Conservation (phyloP, 2,329 filamentous ascomycete species). For the Aspergillus eucalypticola region DNA sequence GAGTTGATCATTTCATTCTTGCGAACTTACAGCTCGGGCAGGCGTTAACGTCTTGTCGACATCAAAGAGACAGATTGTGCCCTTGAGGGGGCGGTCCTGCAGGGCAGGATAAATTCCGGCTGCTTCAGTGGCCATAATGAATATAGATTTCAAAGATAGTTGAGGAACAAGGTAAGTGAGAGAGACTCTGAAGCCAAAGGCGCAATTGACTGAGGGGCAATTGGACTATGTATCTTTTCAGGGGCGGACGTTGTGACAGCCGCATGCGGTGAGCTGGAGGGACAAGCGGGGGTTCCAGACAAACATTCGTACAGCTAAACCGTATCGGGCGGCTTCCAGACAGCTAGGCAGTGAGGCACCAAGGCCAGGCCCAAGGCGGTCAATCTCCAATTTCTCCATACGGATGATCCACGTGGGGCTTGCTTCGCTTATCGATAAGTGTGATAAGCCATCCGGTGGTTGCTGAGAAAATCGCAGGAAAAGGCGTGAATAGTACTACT, state of each 20-base stretch:
- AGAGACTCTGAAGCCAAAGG: constrained; percentile 1
- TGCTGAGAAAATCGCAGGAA: background rate
- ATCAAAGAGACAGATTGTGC: constrained; percentile 94
- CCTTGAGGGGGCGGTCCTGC: constrained; percentile 79
- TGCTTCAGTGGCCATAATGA: constrained; percentile 33
- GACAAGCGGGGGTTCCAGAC: constrained; percentile 7
- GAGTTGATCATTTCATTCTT: no score
- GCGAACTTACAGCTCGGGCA: constrained; percentile 64
- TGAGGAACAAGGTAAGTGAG: background rate
- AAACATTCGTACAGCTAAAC: constrained; percentile 3
- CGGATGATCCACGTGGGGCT: constrained; percentile 8
- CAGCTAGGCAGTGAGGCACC: background rate
- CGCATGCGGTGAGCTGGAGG: constrained; percentile 32
- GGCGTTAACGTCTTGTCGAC: constrained; percentile 91
- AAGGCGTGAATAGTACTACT: no score
- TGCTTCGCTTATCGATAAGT: constrained; percentile 32
- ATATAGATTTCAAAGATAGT: background rate
- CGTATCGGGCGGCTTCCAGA: constrained; percentile 8
- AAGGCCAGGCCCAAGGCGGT: constrained; percentile 7
- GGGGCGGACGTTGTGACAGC: constrained; percentile 21
- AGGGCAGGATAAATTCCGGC: constrained; percentile 66
- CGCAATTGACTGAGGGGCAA: constrained; percentile 1
- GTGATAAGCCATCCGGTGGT: background rate
- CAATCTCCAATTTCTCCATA: background rate
- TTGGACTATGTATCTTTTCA: constrained; percentile 6